Percentiles rank a stretch among this genome's conserved stretches.
Evolutionary conservation across 345 rosid genomes (phyloP).

Genomic region (Camelina hispida): DNA sequence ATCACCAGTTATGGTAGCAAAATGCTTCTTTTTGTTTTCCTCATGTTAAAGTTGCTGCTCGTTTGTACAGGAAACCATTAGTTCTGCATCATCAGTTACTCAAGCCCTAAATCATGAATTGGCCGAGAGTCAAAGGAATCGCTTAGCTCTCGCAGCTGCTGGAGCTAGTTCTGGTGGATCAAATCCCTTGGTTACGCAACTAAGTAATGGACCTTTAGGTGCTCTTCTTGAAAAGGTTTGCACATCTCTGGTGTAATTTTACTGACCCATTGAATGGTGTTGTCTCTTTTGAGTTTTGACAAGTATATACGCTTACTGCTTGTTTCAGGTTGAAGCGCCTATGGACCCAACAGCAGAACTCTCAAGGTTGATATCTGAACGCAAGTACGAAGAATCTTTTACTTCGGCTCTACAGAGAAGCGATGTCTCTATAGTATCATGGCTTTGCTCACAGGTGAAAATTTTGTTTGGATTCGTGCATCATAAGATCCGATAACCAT

Average conservation of each 20-base stretch:
- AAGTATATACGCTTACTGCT: conserved; percentile 64
- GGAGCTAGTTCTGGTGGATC: conserved; percentile 63
- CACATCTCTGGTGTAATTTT: conserved; percentile 3
- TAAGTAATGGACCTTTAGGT: conserved; percentile 70
- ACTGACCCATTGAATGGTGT: not conserved
- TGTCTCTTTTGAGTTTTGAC: not conserved
- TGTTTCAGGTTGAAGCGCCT: conserved; percentile 62
- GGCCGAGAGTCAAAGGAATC: conserved; percentile 78
- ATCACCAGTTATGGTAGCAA: not conserved
- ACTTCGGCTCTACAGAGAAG: conserved; percentile 76
- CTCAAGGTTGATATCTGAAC: conserved; percentile 65
- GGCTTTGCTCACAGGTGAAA: conserved; percentile 89
- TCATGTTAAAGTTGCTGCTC: not conserved
- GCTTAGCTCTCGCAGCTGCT: conserved; percentile 69
- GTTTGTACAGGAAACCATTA: conserved; percentile 71
- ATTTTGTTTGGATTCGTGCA: not conserved
- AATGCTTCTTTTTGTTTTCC: not conserved
- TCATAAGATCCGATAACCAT: not conserved
- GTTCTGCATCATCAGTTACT: conserved; percentile 69
- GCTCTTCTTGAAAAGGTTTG: conserved; percentile 69
- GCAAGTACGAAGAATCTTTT: conserved; percentile 85
- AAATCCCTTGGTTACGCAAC: conserved; percentile 59
- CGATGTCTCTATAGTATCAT: conserved; percentile 76
- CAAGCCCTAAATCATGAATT: conserved; percentile 75
- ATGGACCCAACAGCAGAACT: conserved; percentile 80